A percentile compares a stretch with the other conserved stretches of the same genome.
These are phyloP conservation scores for Pezizomycotina sp. DNA, from an alignment of 2,329 filamentous ascomycete species.

Conservation along the genomic window DNA sequence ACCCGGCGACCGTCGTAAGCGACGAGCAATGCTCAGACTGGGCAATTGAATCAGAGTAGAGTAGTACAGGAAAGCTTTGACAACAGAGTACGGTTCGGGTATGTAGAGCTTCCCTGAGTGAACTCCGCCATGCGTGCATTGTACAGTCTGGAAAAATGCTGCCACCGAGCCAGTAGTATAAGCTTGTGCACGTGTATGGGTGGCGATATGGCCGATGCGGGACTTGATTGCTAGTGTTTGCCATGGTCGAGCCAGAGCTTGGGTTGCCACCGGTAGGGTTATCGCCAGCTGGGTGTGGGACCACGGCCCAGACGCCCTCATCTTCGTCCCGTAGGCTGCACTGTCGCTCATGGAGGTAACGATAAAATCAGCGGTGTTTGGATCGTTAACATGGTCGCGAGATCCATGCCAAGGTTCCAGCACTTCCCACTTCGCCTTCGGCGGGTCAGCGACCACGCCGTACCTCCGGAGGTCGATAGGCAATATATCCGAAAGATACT, in stretches of 20 bases:
- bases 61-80: conserved; percentile 90
- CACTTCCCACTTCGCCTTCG: conserved; percentile 30
- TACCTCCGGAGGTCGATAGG: conserved; percentile 85
- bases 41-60: conserved; percentile 84
- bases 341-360: conserved; percentile 76
- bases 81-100: conserved; percentile 83
- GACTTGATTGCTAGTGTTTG: conserved; percentile 4
- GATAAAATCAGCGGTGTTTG: conserved; percentile 72
- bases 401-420: conserved; percentile 52
- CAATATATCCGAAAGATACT: conserved; percentile 87
- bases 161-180: conserved; percentile 88
- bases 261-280: conserved; percentile 2
- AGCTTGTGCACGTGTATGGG: conserved; percentile 92
- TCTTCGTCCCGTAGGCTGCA: conserved; percentile 43
- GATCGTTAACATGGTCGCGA: conserved; percentile 79
- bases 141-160: conserved; percentile 85
- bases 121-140: conserved; percentile 88
- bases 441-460: conserved; percentile 56
- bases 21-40: conserved; percentile 43
- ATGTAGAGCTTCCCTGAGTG: conserved; percentile 97
- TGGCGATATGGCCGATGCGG: conserved; percentile 27
- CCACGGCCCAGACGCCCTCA: conserved; percentile 30
- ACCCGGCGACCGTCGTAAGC: conserved; percentile 73
- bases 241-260: no score
- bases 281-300: conserved; percentile 12